Base-by-base conservation (phyloP, 2,329 filamentous ascomycete genomes). In the Endocalyx cinctus region DNA sequence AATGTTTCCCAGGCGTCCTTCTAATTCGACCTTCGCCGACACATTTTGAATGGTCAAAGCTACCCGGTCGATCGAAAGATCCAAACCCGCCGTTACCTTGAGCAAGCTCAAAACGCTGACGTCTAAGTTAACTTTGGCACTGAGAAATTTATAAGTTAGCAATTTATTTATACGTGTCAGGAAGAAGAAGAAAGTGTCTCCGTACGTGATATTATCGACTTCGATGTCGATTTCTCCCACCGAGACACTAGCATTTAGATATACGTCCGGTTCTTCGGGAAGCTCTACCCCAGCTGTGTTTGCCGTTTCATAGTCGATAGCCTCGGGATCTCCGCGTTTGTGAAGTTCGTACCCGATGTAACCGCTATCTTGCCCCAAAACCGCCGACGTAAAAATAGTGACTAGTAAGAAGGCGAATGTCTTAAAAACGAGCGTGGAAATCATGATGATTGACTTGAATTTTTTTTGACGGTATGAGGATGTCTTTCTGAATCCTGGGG, bases 61-160 rank as follows among this genome's bases (percentile, higher is more conserved):
- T 27, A 81, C 75, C 30, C 69, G 63, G 46, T 77, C 69, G 58
- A 80, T 73, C 31, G 64, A 70, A 3, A 72, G 64, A 48, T 76
- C 71, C 23, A 81, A 75, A 28, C 76, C 77, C 3, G 77, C 77
- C 44, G 70, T 77, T 64, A 80, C 78, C 36, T 69, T 60, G 27
- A 80, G 67, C 27, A 80, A 62, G 40, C 69, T 66, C 25, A 79
- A 62, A 8, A 79, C 74, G 50, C 77, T 69, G 5, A 72, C 73
- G 39, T 77, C 72, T 19, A 78, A 62, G 48, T 77, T 79, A 54
- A 77, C 66, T 49, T 77, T 76, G 33, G 75, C 75, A n/a, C n/a
- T n/a, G n/a, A n/a, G n/a, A n/a, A n/a, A n/a, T n/a, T n/a, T n/a
- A n/a, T n/a, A n/a, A n/a, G n/a, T n/a, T n/a, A n/a, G n/a, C n/a